Evolutionary conservation across 2,329 filamentous ascomycete species (phyloP), one percentile per base, ranked within the genome.

Genomic region (Claviceps citrina): DNA sequence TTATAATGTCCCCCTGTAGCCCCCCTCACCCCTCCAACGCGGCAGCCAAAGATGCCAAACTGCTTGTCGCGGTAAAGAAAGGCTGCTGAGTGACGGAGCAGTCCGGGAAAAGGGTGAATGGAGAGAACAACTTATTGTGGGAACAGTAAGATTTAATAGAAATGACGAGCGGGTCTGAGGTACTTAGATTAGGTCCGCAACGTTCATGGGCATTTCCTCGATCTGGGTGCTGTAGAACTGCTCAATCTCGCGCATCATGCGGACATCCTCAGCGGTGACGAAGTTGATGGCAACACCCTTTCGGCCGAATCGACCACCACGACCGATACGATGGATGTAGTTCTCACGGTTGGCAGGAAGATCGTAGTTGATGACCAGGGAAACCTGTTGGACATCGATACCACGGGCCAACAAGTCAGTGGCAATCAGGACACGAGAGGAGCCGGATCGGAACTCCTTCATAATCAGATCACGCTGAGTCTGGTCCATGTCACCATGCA

Each of bases 221-320:
- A 98, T 96, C 73, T 98, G 91, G 65, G 91, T 98, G 78, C 85
- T 94, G 81, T 98, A 98, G 78, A 96, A 98, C 72, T 95, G 85
- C 68, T 98, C 91, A 56, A 98, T 98, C 69, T 98, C 91, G 65
- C 91, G 80, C 84, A 98, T 93, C 84, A 98, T 96, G 66, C 89
- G 86, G 59, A 98, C 91, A 68, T 98, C 91, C 53, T 98, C 91
- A 57, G 86, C 85, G 47, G 89, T 96, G 64, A 98, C 91, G 65
- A 98, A 98, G 84, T 98, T 98, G 78, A 98, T 98, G 59, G 91
- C 91, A 65, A 98, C 91, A 81, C 91, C 91, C 81, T 98, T 98
- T 67, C 91, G 86, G 67, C 91, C 91, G 73, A 98, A 98, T 74
- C 91, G 87, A 71, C 91, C 91, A 72, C 87, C 87, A 79, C 91